Percentiles rank a stretch among this genome's conserved stretches.
phyloP scores from a whole-genome alignment of 106 monocot species.

The Allium sativum region DNA sequence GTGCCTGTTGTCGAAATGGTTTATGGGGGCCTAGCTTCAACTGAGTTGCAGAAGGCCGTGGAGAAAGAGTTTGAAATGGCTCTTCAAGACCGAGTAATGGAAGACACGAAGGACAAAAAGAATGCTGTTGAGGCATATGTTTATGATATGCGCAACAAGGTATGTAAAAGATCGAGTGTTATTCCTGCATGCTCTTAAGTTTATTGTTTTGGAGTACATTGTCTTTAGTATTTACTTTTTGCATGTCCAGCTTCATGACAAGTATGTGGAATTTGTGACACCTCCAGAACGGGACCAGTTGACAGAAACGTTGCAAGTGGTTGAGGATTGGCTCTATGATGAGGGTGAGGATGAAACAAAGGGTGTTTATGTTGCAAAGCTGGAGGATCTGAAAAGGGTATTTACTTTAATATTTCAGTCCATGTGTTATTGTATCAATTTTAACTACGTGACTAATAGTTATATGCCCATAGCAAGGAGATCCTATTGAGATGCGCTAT shows the following conservation, averaged over 20 bases:
- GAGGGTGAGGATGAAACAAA: conserved; percentile 96
- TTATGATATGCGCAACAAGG: conserved; percentile 95
- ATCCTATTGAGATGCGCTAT: conserved; percentile 70
- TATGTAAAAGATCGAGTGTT: neutral
- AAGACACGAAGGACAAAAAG: conserved; percentile 95
- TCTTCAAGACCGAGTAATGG: conserved; percentile 91
- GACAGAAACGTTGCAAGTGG: conserved; percentile 59
- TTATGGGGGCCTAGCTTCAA: conserved; percentile 31
- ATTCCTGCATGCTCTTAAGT: neutral
- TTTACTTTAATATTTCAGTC: neutral
- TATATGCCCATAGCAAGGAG: conserved; percentile 39
- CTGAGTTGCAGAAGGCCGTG: conserved; percentile 61
- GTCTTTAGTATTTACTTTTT: neutral
- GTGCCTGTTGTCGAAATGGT: conserved; percentile 59
- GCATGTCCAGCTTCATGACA: conserved; percentile 59
- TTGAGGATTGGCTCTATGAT: conserved; percentile 98
- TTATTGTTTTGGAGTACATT: neutral
- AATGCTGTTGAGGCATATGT: conserved; percentile 99
- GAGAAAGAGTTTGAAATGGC: conserved; percentile 92
- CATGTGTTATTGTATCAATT: neutral
- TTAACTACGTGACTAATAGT: too few species aligned
- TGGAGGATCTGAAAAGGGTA: conserved; percentile 88
- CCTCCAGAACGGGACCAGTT: conserved; percentile 45
- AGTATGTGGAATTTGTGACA: conserved; percentile 60
- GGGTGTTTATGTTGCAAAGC: conserved; percentile 81